Base-by-base conservation (phyloP, 495 filamentous ascomycete species). In the Letharia lupina region DNA sequence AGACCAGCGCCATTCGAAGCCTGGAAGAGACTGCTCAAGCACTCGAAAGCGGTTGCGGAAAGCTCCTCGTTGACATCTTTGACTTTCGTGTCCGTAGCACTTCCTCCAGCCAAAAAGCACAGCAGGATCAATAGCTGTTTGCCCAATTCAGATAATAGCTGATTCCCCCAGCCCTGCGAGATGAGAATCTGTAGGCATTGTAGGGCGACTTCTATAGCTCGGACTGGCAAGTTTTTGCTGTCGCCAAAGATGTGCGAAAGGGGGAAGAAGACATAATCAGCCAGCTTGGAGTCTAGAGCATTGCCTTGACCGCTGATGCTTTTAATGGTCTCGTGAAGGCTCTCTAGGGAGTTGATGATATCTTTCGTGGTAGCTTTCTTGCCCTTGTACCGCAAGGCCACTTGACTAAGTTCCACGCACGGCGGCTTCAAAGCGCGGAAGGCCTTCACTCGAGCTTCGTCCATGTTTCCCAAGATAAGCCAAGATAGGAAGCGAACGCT, bases 241-340 rank as follows among this genome's bases (percentile, higher is more conserved):
- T 86, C 82, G 64, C 89, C 87, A 69, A 99, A 88, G 60, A 98
- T 85, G 67, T 95, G 89, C 3, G 90, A 91, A 0, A 99, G 77
- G 0, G 94, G 94, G 70, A 96, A 94, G 80, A 98, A 98, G 69
- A 89, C 84, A 78, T 96, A 99, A 74, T 97, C 91, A 11, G 92
- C 94, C 37, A 97, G 77, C 74, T 91, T 91, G 62, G 85, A 80
- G 72, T 96, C 91, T 15, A 97, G 78, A 1, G 81, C 77, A 23
- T 78, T 75, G 44, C 82, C 77, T 59, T 78, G 76, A 57, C 67
- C 72, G 47, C 79, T 77, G 69, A 89, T 79, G 44, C 77, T 73
- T 8, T 80, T 74, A 35, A 95, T 76, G 28, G 82, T 70, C 18
- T 69, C 65, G 52, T 79, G 77, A 5, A 96, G 77, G 1, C 79